phyloP scores from a whole-genome alignment of 306 rosid genomes.

The Malus orientalis region DNA sequence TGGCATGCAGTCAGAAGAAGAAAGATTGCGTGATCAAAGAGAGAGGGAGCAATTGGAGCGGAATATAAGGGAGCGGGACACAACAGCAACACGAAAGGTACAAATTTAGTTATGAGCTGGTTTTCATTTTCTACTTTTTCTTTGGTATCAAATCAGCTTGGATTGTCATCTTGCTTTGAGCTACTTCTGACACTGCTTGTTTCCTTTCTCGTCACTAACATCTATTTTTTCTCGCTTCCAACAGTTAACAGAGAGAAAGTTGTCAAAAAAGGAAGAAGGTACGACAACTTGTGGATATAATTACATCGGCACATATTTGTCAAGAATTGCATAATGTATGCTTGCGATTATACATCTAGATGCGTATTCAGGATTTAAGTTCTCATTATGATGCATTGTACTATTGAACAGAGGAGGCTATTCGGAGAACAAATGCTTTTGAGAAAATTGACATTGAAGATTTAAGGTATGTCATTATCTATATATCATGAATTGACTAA shows the following conservation, averaged over 20 bases:
- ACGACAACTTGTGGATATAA: background rate
- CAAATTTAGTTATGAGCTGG: background rate
- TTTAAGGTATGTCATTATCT: conserved; percentile 42
- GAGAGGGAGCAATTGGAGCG: conserved; percentile 84
- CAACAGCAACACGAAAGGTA: conserved; percentile 76
- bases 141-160: conserved; percentile 1
- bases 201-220: conserved; percentile 8
- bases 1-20: conserved; percentile 74
- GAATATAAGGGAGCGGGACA: conserved; percentile 74
- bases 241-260: conserved; percentile 66
- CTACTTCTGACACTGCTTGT: too few species aligned
- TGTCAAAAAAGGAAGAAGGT: conserved; percentile 84
- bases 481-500: too few species aligned
- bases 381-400: conserved; percentile 26
- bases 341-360: background rate
- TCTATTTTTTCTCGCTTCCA: background rate
- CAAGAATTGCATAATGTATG: background rate
- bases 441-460: conserved; percentile 39
- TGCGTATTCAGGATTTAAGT: conserved; percentile 14
- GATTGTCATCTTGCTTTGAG: background rate
- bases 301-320: background rate
- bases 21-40: conserved; percentile 80
- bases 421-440: conserved; percentile 61
- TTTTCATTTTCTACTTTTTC: background rate
- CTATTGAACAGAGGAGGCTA: conserved; percentile 64